phyloP scores from a whole-genome alignment of 345 rosid species.

The Noccaea caerulescens region DNA sequence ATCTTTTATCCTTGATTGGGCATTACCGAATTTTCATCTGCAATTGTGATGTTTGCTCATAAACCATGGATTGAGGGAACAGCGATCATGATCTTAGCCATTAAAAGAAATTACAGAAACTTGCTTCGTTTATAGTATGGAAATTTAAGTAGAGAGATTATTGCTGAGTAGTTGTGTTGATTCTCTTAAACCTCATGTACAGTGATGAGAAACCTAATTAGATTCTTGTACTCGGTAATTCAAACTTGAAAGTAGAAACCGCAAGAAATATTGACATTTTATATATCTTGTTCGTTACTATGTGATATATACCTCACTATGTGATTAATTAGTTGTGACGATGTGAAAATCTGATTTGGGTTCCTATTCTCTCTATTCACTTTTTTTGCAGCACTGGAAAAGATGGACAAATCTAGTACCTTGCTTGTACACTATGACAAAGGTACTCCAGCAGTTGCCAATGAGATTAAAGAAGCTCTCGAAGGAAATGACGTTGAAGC shows the following conservation, averaged over 20 bases:
- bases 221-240: slow-evolving; percentile 15
- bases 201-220: slow-evolving; percentile 6
- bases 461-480: slow-evolving; percentile 89
- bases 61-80: neutral
- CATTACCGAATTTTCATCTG: slow-evolving; percentile 8
- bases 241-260: slow-evolving; percentile 8
- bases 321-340: neutral
- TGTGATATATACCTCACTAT: slow-evolving; percentile 3
- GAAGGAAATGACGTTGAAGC: slow-evolving; percentile 73
- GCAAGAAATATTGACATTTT: neutral
- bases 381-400: slow-evolving; percentile 19
- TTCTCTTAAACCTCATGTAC: neutral
- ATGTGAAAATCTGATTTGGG: slow-evolving; percentile 15
- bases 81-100: neutral
- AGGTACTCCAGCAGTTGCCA: slow-evolving; percentile 80
- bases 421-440: slow-evolving; percentile 86
- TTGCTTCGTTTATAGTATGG: slow-evolving; percentile 1
- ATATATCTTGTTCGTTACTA: slow-evolving; percentile 11
- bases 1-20: neutral
- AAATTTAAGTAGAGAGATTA: slow-evolving; percentile 3
- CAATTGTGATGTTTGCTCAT: slow-evolving; percentile 9
- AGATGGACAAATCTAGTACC: slow-evolving; percentile 83
- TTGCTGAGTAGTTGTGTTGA: neutral
- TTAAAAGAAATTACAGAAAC: neutral
- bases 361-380: slow-evolving; percentile 4